A percentile compares a stretch with the other conserved stretches of the same genome.
phyloP scores from a whole-genome alignment of 2,329 filamentous ascomycete species.

The Exophiala lecanii-corni region DNA sequence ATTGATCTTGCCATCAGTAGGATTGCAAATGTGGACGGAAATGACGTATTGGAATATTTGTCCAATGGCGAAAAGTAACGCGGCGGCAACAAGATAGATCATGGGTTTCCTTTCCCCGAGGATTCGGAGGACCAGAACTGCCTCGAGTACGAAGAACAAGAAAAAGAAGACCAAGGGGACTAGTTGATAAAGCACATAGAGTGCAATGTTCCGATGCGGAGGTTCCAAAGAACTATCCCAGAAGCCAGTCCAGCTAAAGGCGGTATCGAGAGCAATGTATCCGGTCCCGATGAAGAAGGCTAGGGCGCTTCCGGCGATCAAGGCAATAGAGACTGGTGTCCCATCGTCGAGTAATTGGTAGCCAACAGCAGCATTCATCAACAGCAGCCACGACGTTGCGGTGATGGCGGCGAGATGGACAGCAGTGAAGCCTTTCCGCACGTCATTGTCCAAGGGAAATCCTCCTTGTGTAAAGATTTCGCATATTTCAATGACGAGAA shows the following conservation, averaged over 20 bases:
- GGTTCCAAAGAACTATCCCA: conserved; percentile 60
- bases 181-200: conserved; percentile 93
- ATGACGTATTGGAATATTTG: conserved; percentile 96
- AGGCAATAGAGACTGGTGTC: conserved; percentile 72
- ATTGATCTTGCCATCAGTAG: conserved; percentile 80
- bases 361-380: conserved; percentile 87
- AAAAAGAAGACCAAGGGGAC: conserved; percentile 85
- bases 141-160: conserved; percentile 77
- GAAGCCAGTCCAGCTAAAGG: conserved; percentile 74
- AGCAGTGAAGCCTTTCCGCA: conserved; percentile 77
- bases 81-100: conserved; percentile 72
- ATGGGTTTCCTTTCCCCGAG: conserved; percentile 89
- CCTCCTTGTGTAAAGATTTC: conserved; percentile 95
- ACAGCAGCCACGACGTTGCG: conserved; percentile 82
- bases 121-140: conserved; percentile 75
- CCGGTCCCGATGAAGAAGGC: conserved; percentile 82
- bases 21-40: conserved; percentile 83
- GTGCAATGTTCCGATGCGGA: conserved; percentile 70
- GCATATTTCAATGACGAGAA: conserved; percentile 83
- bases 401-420: conserved; percentile 87
- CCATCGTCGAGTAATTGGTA: conserved; percentile 94
- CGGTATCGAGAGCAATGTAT: conserved; percentile 93
- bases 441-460: conserved; percentile 68
- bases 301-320: conserved; percentile 66
- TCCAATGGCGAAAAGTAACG: conserved; percentile 78